Evolutionary conservation across 495 filamentous ascomycete species (phyloP).

Genomic region (Aspergillus campestris): DNA sequence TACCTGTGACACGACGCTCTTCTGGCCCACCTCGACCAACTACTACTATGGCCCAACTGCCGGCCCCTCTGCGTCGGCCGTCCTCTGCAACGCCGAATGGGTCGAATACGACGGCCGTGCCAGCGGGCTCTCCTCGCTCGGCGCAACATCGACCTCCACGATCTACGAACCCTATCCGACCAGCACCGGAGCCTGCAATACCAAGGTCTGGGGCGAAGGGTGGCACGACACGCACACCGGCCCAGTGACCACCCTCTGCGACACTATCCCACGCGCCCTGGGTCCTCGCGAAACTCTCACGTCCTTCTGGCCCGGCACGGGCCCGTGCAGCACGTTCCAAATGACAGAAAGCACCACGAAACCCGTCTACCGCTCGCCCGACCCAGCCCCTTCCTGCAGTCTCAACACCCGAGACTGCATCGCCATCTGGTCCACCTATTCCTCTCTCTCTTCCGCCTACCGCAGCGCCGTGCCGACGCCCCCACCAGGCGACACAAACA

Average conservation of each 20-base stretch:
- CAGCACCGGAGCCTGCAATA: slow-evolving; percentile 14
- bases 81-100: slow-evolving; percentile 18
- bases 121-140: slow-evolving; percentile 6
- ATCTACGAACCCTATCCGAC: slow-evolving; percentile 6
- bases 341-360: slow-evolving; percentile 1
- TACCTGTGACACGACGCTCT: slow-evolving; percentile 14
- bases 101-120: slow-evolving; percentile 12
- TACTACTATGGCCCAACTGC: slow-evolving; percentile 21
- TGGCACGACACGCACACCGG: slow-evolving; percentile 13
- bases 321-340: slow-evolving; percentile 9
- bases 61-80: slow-evolving; percentile 14
- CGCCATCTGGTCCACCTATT: slow-evolving; percentile 17
- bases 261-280: slow-evolving; percentile 13
- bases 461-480: slow-evolving; percentile 1
- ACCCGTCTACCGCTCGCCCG: slow-evolving; percentile 9
- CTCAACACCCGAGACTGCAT: slow-evolving; percentile 14
- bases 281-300: slow-evolving; percentile 13
- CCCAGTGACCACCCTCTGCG: slow-evolving; percentile 18
- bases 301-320: slow-evolving; percentile 13
- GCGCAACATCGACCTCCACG: slow-evolving; percentile 7
- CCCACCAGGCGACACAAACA: slow-evolving; percentile 14
- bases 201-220: not conserved
- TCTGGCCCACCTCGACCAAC: slow-evolving; percentile 22
- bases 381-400: slow-evolving; percentile 5
- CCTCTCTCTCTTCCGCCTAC: slow-evolving; percentile 7